These are phyloP conservation scores for Fistulinella prunicolor DNA, from an alignment of 768 basidiomycete species.

Conservation along the genomic window DNA sequence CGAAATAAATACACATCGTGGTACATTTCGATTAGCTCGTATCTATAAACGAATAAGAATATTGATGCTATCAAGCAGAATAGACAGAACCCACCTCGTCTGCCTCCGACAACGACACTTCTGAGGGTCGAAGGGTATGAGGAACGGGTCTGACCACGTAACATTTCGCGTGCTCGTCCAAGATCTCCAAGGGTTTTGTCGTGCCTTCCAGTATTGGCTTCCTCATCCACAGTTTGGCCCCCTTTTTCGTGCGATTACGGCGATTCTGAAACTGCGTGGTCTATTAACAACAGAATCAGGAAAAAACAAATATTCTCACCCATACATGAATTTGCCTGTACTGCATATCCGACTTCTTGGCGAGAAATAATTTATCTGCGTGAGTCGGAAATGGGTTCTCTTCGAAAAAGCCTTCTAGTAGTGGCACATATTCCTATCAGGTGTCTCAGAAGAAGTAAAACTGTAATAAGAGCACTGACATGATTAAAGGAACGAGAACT, in stretches of 20 bases:
- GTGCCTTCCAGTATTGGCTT: neutral
- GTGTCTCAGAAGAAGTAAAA: neutral
- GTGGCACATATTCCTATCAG: slow-evolving; percentile 5
- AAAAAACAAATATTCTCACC: neutral
- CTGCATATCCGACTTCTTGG: slow-evolving; percentile 5
- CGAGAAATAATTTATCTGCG: slow-evolving; percentile 13
- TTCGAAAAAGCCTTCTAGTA: slow-evolving; percentile 12
- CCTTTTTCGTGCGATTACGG: slow-evolving; percentile 8
- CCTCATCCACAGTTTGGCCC: neutral
- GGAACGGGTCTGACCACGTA: slow-evolving; percentile 5
- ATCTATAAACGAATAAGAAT: neutral
- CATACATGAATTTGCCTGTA: slow-evolving; percentile 20
- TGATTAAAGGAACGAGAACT: neutral
- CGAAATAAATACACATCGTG: neutral
- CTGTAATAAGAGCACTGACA: neutral
- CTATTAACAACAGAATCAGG: neutral
- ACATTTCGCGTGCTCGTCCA: slow-evolving; percentile 5
- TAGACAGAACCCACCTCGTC: neutral
- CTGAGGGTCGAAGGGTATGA: neutral
- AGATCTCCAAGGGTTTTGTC: neutral
- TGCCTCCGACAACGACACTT: rapidly evolving
- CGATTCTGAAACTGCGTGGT: slow-evolving; percentile 14
- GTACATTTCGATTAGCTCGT: rapidly evolving
- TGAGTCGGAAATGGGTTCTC: slow-evolving; percentile 12
- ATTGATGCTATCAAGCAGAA: rapidly evolving